Evolutionary conservation across 192 early-diverging fungal genomes (phyloP), one percentile per base, ranked within the genome.

Genomic region (Backusella morwellensis): DNA sequence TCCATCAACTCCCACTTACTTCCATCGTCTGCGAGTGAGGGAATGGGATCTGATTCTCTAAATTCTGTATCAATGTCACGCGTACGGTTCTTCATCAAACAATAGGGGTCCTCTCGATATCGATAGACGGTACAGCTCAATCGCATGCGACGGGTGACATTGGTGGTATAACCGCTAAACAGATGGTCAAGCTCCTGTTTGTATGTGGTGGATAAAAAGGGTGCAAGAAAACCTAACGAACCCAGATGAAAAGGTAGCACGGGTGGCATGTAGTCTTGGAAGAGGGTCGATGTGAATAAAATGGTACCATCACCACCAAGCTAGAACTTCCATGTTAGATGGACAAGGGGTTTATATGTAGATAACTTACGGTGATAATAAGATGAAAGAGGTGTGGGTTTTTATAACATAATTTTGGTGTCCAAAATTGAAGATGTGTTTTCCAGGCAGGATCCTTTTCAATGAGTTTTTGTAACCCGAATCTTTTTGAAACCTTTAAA

Each of bases 271-370:
- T 89, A 86, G 6, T 78, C 80, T 83, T 98, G 95, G 79, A 94
- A 93, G 36, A 99, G 84, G 93, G 96, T 97, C 35, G 95, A 93
- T 35, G 96, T 94, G 80, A 92, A 99, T 34, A 98, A 86, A 9
- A 98, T 95, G 0, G 97, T 99, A 50, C 96, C 97, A 86, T 99
- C 96, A 34, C 97, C 97, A 56, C 97, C 97, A 76, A 99, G 90
- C 77, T 89, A 75, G 12, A 17, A 5, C 1, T 52, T 19, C 0
- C n/a, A 7, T 52, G 6, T 54, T 17, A 54, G 23, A 63, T 26
- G 42, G 42, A 44, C 15, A 14, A 50, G 19, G 6, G 15, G n/a
- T 17, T 44, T 15, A n/a, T 50, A 50, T 5, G 32, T 32, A 32
- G 32, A 32, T 32, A 50, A 80, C 83, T 84, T 82, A 87, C 88